Evolutionary conservation across 192 early-diverging fungal species (phyloP).

Genomic region (Linnemannia exigua): DNA sequence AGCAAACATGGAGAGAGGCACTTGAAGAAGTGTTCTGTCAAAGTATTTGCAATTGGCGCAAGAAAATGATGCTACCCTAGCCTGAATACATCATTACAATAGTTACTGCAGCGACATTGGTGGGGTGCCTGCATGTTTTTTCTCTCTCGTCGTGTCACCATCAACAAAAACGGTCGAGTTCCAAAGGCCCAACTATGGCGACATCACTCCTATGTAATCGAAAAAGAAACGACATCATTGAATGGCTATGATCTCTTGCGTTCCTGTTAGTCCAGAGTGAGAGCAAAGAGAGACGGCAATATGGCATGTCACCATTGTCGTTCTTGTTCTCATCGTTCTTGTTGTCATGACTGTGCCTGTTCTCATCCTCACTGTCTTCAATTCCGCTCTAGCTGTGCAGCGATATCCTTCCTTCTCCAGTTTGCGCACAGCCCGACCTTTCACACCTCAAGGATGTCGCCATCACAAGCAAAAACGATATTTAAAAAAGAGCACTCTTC

Average conservation of each 20-base stretch:
- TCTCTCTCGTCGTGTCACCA: neutral
- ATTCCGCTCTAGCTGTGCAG: neutral
- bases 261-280: too few relatives aligned
- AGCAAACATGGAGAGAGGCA: neutral
- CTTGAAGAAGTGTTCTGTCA: neutral
- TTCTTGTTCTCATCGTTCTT: too few relatives aligned
- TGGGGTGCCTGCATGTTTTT: neutral
- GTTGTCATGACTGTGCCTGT: too few relatives aligned
- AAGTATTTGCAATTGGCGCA: neutral
- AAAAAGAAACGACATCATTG: neutral
- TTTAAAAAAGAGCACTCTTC: neutral
- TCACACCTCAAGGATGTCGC: neutral
- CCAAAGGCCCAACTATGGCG: slow-evolving; percentile 7
- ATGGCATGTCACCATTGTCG: too few relatives aligned
- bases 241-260: neutral
- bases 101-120: too few relatives aligned
- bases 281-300: too few relatives aligned
- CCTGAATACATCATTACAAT: neutral
- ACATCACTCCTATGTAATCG: neutral
- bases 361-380: too few relatives aligned
- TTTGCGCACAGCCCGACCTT: neutral
- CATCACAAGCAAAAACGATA: neutral
- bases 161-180: neutral
- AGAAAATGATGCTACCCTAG: neutral
- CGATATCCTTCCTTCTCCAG: neutral